Evolutionary conservation across 768 basidiomycete genomes (phyloP).

Genomic region (Mycena chlorophos): DNA sequence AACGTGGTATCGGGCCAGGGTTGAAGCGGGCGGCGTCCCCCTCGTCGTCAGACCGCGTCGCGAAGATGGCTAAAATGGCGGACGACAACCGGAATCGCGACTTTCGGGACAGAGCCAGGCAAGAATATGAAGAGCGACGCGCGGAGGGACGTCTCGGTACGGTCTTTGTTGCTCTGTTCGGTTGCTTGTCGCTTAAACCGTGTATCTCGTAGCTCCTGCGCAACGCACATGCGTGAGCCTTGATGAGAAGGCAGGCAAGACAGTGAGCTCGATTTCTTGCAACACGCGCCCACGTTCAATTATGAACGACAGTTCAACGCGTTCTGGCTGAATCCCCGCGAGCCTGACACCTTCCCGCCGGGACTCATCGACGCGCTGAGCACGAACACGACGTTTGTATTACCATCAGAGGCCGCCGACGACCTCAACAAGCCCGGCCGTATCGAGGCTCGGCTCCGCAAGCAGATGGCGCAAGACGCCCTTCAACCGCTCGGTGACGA

Average conservation of each 20-base stretch:
- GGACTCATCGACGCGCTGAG: conserved; percentile 61
- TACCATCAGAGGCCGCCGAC: conserved; percentile 26
- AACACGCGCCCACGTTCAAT: conserved; percentile 2
- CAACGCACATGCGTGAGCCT: conserved; percentile 73
- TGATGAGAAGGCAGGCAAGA: conserved; percentile 71
- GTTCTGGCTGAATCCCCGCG: conserved; percentile 71
- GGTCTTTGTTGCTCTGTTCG: conserved; percentile 19
- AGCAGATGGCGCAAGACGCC: conserved; percentile 76
- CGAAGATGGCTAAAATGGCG: conserved; percentile 69
- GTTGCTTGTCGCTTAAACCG: conserved; percentile 7
- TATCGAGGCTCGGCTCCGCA: conserved; percentile 55
- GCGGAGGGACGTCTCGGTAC: conserved; percentile 67
- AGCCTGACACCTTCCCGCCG: conserved; percentile 63
- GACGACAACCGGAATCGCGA: conserved; percentile 54
- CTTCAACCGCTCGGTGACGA: conserved; percentile 52
- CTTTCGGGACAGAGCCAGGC: conserved; percentile 69
- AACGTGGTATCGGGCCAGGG: conserved; percentile 70
- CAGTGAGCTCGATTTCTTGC: conserved; percentile 43
- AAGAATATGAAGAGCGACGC: conserved; percentile 74
- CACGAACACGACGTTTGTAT: conserved; percentile 35
- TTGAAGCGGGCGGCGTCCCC: conserved; percentile 70
- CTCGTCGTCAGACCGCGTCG: conserved; percentile 58
- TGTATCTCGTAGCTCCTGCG: conserved; percentile 45
- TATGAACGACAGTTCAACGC: conserved; percentile 66
- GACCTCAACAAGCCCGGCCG: conserved; percentile 25